These are phyloP conservation scores for Fusarium luffae DNA, from an alignment of 2,329 filamentous ascomycete genomes.

Conservation along the genomic window DNA sequence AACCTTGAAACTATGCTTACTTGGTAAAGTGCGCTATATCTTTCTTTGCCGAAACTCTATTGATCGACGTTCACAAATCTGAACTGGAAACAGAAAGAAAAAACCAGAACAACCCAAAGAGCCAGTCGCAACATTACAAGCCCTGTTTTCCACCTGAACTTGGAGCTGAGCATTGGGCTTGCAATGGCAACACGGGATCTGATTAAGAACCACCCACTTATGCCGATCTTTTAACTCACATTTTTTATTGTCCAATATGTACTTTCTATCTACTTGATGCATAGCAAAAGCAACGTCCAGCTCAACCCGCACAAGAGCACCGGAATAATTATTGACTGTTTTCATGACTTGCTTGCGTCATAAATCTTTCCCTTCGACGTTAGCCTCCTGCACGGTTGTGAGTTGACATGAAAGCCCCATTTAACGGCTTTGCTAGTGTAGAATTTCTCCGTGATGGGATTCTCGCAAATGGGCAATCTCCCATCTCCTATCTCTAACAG, in stretches of 20 bases:
- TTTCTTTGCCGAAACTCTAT: background rate
- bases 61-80: background rate
- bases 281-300: background rate
- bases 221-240: background rate
- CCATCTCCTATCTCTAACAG: background rate
- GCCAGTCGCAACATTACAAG: slow-evolving; percentile 9
- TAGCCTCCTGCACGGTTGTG: slow-evolving; percentile 8
- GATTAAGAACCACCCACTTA: no score
- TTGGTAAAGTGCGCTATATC: background rate
- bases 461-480: background rate
- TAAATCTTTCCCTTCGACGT: background rate
- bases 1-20: slow-evolving; percentile 38
- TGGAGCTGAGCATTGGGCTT: slow-evolving; percentile 15
- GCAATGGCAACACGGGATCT: background rate
- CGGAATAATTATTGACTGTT: slow-evolving; percentile 11
- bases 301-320: background rate
- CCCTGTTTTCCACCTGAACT: slow-evolving; percentile 38
- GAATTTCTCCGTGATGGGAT: background rate
- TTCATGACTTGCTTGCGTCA: slow-evolving; percentile 29
- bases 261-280: background rate
- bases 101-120: background rate
- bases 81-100: background rate
- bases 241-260: background rate
- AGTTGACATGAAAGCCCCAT: background rate
- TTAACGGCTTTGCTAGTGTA: slow-evolving; percentile 8